Conservation (phyloP, 305 asterid genomes). For the Fraxinus paxiana region DNA sequence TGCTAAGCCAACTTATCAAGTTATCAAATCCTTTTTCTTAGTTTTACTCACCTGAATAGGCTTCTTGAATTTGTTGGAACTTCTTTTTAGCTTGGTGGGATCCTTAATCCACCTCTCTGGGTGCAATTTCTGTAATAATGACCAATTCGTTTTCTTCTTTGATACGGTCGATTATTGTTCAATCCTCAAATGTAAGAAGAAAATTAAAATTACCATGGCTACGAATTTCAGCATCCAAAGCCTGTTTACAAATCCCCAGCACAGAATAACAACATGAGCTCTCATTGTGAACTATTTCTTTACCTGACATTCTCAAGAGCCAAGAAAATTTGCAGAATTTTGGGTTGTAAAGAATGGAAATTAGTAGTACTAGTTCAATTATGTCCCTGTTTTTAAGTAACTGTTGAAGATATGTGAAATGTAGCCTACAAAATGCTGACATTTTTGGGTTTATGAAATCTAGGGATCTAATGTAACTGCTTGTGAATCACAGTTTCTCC, state of each 20-base stretch:
- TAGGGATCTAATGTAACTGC: not conserved
- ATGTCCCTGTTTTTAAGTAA: not conserved
- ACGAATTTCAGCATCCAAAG: slow-evolving; percentile 29
- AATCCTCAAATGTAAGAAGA: not conserved
- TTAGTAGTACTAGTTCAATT: not conserved
- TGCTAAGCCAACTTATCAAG: not conserved
- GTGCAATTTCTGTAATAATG: slow-evolving; percentile 30
- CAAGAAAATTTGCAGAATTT: not conserved
- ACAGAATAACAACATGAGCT: not conserved
- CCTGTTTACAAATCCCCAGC: slow-evolving; percentile 27
- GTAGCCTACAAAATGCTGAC: not conserved
- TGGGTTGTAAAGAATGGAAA: not conserved
- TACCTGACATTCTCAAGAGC: not conserved
- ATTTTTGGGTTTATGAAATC: not conserved
- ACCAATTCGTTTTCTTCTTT: not conserved
- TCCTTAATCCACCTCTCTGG: slow-evolving; percentile 33
- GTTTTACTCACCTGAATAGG: slow-evolving; percentile 24
- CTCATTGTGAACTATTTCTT: not conserved
- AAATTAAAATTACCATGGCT: slow-evolving; percentile 26
- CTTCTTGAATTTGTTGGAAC: slow-evolving; percentile 34
- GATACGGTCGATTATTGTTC: not conserved
- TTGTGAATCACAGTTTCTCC: not conserved
- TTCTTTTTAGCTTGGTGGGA: slow-evolving; percentile 25
- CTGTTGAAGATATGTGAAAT: not conserved
- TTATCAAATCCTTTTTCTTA: not conserved